Conservation (phyloP, 208 protist species). For the Leishmania tropica region DNA sequence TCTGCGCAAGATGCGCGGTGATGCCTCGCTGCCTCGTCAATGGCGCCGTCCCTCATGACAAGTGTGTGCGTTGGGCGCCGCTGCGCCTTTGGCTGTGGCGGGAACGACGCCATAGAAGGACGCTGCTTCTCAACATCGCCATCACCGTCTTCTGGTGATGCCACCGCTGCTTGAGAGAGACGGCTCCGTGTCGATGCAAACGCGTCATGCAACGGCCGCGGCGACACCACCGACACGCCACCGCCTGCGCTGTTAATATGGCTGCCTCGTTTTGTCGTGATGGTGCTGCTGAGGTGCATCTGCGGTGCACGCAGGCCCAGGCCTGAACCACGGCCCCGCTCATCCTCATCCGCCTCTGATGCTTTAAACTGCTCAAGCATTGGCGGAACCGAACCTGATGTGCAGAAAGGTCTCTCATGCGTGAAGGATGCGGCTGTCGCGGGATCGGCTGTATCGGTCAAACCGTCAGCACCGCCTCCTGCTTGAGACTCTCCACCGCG, state of each 20-base stretch:
- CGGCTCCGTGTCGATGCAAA: neutral
- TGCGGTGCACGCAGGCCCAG: neutral
- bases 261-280: neutral
- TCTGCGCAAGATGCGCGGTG: conserved; percentile 18
- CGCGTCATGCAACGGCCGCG: neutral
- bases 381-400: neutral
- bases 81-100: neutral
- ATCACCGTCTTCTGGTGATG: neutral
- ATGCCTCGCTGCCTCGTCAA: neutral
- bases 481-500: neutral
- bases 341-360: neutral
- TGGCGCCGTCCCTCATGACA: neutral
- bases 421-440: neutral
- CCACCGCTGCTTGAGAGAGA: neutral
- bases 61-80: conserved; percentile 17
- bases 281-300: neutral
- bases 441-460: neutral
- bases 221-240: neutral
- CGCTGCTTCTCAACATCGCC: neutral
- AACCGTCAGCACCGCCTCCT: neutral
- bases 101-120: neutral
- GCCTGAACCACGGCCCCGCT: neutral
- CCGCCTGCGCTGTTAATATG: neutral
- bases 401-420: neutral
- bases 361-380: neutral